Evolutionary conservation across 148 eudicot species (phyloP), one percentile per base, ranked within the genome.

Genomic region (Cornus kousa): DNA sequence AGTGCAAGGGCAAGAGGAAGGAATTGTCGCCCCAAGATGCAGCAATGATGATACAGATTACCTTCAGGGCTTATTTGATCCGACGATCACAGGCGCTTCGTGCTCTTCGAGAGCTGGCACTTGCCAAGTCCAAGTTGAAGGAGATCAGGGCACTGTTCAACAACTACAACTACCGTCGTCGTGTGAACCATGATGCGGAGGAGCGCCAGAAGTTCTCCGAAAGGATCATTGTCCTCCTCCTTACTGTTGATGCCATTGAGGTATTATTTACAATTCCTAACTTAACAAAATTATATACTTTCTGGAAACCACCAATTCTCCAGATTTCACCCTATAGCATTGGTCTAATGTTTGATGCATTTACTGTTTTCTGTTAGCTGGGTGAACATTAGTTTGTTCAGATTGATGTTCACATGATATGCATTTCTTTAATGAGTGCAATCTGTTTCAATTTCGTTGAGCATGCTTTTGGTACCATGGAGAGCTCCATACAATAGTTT

Each of bases 181-280:
- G 85, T 62, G 55, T 95, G 23, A 70, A 90, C 31, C 91, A 88
- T 82, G 92, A 93, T 73, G 92, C 95, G 50, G 97, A 89, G 92
- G 97, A 95, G 83, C 92, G 90, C 46, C 97, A 95, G 83, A 93
- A 83, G 78, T 95, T 93, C 74, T 73, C 97, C 3, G 97, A 95
- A 83, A 93, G 76, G 87, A 84, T 95, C 78, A 93, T 95, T 82
- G 99, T 93, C 65, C 85, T 95, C 76, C 97, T 95, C 70, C 93
- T 95, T 73, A 95, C 99, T 81, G 97, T 95, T 59, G 99, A 95
- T 80, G 87, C 88, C 80, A 93, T 95, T 67, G 97, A 95, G 99
- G 99, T 91, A 81, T 72, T 39, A 10, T n/a, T 62, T 6, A 19
- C 1, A 6, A 62, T 62, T 17, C 20, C 22, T 8, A 20, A 62